Evolutionary conservation across 2,329 filamentous ascomycete species (phyloP).

Genomic region (Hypoxylon sp.): DNA sequence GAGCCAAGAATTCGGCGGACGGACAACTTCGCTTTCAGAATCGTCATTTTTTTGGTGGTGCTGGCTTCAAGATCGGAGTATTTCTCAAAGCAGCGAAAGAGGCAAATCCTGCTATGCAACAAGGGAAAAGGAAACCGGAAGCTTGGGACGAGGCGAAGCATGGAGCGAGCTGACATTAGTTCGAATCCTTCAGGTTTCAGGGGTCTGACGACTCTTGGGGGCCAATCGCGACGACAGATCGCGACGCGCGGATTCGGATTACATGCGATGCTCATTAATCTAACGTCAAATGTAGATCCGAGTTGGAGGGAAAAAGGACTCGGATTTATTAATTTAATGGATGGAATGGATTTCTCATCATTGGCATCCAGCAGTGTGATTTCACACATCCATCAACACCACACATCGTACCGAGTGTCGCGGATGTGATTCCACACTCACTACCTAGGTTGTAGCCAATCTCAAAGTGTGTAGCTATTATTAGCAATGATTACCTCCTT

Average conservation of each 20-base stretch:
- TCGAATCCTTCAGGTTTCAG: conserved; percentile 29
- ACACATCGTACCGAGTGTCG: too few species aligned
- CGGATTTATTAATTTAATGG: conserved; percentile 2
- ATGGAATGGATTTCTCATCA: background rate
- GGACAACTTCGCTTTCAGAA: conserved; percentile 13
- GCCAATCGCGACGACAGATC: conserved; percentile 23
- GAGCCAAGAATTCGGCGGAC: conserved; percentile 2
- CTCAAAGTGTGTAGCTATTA: too few species aligned
- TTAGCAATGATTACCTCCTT: too few species aligned
- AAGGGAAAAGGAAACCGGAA: conserved; percentile 16
- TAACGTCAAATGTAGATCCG: too few species aligned
- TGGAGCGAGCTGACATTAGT: conserved; percentile 28
- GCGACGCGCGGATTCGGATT: conserved; percentile 18
- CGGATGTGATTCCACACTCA: too few species aligned
- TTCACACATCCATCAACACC: too few species aligned
- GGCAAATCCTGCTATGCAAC: background rate
- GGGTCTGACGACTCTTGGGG: conserved; percentile 22
- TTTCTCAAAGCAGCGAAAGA: conserved; percentile 19
- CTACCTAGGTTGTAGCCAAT: too few species aligned
- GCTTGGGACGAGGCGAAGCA: conserved; percentile 26
- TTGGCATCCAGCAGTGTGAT: too few species aligned
- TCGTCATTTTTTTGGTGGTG: conserved; percentile 11
- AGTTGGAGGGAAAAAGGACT: background rate
- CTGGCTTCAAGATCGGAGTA: conserved; percentile 18
- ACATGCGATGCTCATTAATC: too few species aligned